phyloP scores from a whole-genome alignment of 805 yeast genomes.

The Barnettozyma sucrosica region DNA sequence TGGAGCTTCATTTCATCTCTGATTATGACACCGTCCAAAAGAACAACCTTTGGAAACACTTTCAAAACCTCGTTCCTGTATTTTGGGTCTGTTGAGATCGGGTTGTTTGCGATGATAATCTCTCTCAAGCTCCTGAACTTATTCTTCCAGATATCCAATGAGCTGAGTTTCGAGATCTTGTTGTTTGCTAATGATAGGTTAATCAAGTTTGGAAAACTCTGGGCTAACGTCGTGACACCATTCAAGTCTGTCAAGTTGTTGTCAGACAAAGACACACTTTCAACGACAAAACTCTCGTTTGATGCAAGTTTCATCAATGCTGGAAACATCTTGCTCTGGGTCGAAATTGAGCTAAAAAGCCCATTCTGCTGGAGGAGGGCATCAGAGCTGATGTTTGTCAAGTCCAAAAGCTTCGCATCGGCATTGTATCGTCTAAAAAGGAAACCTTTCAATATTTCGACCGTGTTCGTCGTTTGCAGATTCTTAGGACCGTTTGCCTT shows the following conservation, averaged over 20 bases:
- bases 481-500: slow-evolving; percentile 26
- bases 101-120: slow-evolving; percentile 73
- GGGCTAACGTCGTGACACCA: slow-evolving; percentile 57
- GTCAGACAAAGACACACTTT: slow-evolving; percentile 63
- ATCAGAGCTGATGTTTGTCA: slow-evolving; percentile 61
- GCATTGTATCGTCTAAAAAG: slow-evolving; percentile 64
- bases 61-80: slow-evolving; percentile 59
- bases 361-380: slow-evolving; percentile 55
- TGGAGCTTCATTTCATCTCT: slow-evolving; percentile 64
- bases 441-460: slow-evolving; percentile 56
- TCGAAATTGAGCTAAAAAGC: slow-evolving; percentile 52
- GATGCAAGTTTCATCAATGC: slow-evolving; percentile 82
- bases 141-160: slow-evolving; percentile 70
- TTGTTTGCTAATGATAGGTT: slow-evolving; percentile 82
- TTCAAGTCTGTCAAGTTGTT: slow-evolving; percentile 61
- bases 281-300: slow-evolving; percentile 45
- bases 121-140: slow-evolving; percentile 73
- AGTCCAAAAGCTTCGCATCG: slow-evolving; percentile 58
- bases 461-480: slow-evolving; percentile 38
- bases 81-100: slow-evolving; percentile 44
- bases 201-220: slow-evolving; percentile 65
- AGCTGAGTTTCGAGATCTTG: slow-evolving; percentile 48
- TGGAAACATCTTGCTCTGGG: slow-evolving; percentile 78
- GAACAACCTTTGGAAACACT: slow-evolving; percentile 71
- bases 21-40: slow-evolving; percentile 72